These are phyloP conservation scores for Didymella pomorum DNA, from an alignment of 2,329 filamentous ascomycete genomes.

Conservation along the genomic window DNA sequence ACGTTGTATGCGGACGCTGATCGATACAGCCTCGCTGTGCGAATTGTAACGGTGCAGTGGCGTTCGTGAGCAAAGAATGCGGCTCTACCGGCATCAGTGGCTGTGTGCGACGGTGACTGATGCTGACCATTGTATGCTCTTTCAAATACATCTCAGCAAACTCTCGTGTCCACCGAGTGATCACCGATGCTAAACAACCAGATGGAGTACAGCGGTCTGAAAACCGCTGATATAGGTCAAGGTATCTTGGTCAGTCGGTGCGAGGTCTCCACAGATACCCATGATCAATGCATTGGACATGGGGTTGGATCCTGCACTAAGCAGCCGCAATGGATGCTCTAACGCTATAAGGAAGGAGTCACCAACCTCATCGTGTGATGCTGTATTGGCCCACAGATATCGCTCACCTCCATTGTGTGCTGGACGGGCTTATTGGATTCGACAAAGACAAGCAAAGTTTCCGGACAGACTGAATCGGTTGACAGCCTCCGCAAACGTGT, in stretches of 20 bases:
- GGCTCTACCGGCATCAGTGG: conserved; percentile 13
- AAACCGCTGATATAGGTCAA: not conserved
- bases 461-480: not conserved
- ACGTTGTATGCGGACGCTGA: not conserved
- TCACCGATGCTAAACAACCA: not conserved
- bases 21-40: not conserved
- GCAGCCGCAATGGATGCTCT: not conserved
- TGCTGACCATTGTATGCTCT: not conserved
- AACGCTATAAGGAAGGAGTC: not conserved
- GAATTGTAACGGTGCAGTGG: conserved; percentile 16
- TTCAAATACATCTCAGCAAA: not conserved
- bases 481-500: not conserved
- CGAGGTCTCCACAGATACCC: not conserved
- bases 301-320: not conserved
- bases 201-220: not conserved
- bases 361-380: not conserved
- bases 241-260: not conserved
- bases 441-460: not conserved
- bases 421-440: not conserved
- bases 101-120: conserved; percentile 3
- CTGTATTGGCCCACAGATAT: not conserved
- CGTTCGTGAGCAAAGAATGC: conserved; percentile 3
- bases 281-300: not conserved
- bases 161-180: not conserved
- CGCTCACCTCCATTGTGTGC: not conserved